Base-by-base conservation (phyloP, 2,329 filamentous ascomycete genomes). In the Paraphaeosphaeria sporulosa region DNA sequence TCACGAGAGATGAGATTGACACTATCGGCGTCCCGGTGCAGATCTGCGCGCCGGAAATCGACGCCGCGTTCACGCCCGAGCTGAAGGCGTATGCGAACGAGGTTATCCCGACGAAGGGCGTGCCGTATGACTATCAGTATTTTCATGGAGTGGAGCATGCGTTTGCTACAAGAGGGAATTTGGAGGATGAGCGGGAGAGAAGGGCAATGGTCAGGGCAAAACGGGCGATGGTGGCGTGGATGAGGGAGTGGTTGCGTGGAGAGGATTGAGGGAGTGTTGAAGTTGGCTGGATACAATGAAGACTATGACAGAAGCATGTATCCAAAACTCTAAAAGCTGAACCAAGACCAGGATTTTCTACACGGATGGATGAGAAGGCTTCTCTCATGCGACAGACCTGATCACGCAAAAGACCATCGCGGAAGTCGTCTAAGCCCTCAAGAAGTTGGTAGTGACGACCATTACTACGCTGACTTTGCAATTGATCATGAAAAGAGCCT, bases 131-230 rank as follows among this genome's bases (percentile, higher is more conserved):
- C 38, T 72, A 67, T 59, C 58, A 64, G 9, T 63, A 70, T 62
- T 73, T 72, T 40, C 69, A 70, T 3, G 66, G 67, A 2, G 57
- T 72, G 8, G 48, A 34, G 46, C 70, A 73, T 64, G 65, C 64
- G 2, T 72, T 68, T 61, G 42, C 68, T 38, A 64, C 65, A 1
- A 66, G 66, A 47, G 70, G 65, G 2, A 57, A 68, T 44, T 56
- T 65, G 56, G 46, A 49, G 17, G 57, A 64, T 17, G 55, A 64
- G 23, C 62, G 58, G 2, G 65, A 71, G 58, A 62, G 59, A 49
- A 59, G 61, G 57, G 67, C 63, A 7, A 64, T 70, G 63, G 32
- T 60, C 13, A 68, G 66, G 43, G 67, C 60, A 25, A 72, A 72
- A 58, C 56, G 53, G 17, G 52, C 53, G 21, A 47, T 52, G 32